Evolutionary conservation across 768 basidiomycete genomes (phyloP).

Genomic region (Trametes elegans): DNA sequence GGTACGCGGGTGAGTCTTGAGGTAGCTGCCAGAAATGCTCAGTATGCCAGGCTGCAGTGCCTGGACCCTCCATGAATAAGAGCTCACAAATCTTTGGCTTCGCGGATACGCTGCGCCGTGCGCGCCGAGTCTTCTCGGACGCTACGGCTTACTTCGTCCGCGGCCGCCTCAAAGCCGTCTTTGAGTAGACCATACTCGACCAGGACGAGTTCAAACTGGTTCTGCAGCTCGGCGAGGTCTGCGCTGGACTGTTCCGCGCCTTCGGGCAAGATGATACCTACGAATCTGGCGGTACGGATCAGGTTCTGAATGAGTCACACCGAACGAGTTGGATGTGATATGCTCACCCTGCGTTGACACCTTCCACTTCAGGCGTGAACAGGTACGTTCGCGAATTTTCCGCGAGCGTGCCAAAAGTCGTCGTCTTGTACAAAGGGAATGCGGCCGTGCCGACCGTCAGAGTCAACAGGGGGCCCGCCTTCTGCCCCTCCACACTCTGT

Average conservation of each 20-base stretch:
- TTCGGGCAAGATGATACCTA: constrained; percentile 21
- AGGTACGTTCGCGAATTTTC: constrained; percentile 23
- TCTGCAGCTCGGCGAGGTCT: constrained; percentile 18
- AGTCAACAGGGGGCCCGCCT: constrained; percentile 20
- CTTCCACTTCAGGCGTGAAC: constrained; percentile 21
- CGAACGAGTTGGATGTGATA: neutral
- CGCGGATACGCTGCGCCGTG: constrained; percentile 16
- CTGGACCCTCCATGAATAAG: no score
- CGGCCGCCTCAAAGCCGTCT: constrained; percentile 25
- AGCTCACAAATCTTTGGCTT: constrained; percentile 11
- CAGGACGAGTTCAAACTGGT: constrained; percentile 24
- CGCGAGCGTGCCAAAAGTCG: constrained; percentile 22
- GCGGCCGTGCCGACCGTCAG: constrained; percentile 18
- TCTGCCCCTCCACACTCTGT: neutral
- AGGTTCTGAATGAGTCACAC: neutral
- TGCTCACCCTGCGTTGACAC: constrained; percentile 9
- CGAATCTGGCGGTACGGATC: constrained; percentile 7
- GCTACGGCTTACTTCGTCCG: constrained; percentile 25
- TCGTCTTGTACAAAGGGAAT: constrained; percentile 22
- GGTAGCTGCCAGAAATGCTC: neutral
- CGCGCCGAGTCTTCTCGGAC: constrained; percentile 20
- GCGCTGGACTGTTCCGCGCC: neutral
- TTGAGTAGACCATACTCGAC: constrained; percentile 25
- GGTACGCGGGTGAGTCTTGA: constrained; percentile 18
- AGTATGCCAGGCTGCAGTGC: neutral